Evolutionary conservation across 257 asterid species (phyloP).

Genomic region (Capsicum pubescens): DNA sequence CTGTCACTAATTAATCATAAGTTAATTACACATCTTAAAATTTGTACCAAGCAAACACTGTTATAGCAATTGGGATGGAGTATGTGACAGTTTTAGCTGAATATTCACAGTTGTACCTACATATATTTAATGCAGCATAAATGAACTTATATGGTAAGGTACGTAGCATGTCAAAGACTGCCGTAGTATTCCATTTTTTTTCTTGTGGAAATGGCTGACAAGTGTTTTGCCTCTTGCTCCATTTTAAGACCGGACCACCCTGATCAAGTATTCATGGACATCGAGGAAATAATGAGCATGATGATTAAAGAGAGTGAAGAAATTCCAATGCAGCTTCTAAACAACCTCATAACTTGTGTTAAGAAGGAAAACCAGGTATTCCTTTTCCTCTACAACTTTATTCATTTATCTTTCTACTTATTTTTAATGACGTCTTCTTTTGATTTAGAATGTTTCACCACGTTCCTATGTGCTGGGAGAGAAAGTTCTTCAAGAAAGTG

Average conservation of each 20-base stretch:
- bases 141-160: slow-evolving; percentile 1
- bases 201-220: slow-evolving; percentile 16
- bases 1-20: background rate
- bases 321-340: slow-evolving; percentile 57
- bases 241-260: slow-evolving; percentile 53
- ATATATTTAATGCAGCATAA: slow-evolving; percentile 11
- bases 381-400: slow-evolving; percentile 15
- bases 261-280: slow-evolving; percentile 43
- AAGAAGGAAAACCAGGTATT: slow-evolving; percentile 58
- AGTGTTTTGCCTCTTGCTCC: slow-evolving; percentile 28
- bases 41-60: slow-evolving; percentile 5
- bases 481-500: slow-evolving; percentile 30
- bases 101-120: background rate
- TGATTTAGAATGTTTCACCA: slow-evolving; percentile 35
- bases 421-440: slow-evolving; percentile 15
- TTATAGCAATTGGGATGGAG: background rate
- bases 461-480: slow-evolving; percentile 36
- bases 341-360: slow-evolving; percentile 57
- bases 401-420: background rate
- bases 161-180: slow-evolving; percentile 2
- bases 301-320: slow-evolving; percentile 59
- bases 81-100: slow-evolving; percentile 9
- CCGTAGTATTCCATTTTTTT: background rate
- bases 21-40: background rate
- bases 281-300: slow-evolving; percentile 57